phyloP scores from a whole-genome alignment of 495 filamentous ascomycete genomes.

The Pyrenopolyporus hunteri region DNA sequence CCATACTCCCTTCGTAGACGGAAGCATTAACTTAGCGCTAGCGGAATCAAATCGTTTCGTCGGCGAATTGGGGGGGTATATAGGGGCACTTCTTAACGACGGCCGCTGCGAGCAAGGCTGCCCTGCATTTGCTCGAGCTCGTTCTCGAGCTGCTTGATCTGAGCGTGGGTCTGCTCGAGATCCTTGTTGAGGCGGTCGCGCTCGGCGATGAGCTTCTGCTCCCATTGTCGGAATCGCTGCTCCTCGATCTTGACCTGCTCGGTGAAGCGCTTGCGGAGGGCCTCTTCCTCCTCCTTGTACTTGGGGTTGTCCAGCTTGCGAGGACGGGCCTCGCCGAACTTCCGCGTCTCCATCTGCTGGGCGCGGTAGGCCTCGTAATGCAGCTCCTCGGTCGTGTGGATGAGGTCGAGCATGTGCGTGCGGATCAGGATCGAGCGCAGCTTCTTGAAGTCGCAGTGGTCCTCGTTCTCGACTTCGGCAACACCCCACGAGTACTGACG shows the following conservation, averaged over 20 bases:
- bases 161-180: constrained; percentile 93
- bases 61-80: constrained; percentile 28
- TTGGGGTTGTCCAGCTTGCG: constrained; percentile 99
- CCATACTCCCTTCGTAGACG: constrained; percentile 36
- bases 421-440: constrained; percentile 97
- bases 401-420: constrained; percentile 99
- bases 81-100: constrained; percentile 69
- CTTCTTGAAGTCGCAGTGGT: constrained; percentile 99
- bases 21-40: constrained; percentile 31
- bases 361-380: constrained; percentile 99
- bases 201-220: constrained; percentile 99
- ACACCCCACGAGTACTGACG: constrained; percentile 99
- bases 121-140: constrained; percentile 95
- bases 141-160: constrained; percentile 93
- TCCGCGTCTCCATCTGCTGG: constrained; percentile 99
- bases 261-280: constrained; percentile 95
- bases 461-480: constrained; percentile 98
- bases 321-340: constrained; percentile 96
- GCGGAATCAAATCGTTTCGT: constrained; percentile 31
- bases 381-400: constrained; percentile 98
- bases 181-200: constrained; percentile 99
- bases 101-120: constrained; percentile 88
- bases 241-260: constrained; percentile 99
- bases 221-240: constrained; percentile 97
- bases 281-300: constrained; percentile 99